Evolutionary conservation across 805 yeast species (phyloP).

Genomic region (Clavispora vitiphila): DNA sequence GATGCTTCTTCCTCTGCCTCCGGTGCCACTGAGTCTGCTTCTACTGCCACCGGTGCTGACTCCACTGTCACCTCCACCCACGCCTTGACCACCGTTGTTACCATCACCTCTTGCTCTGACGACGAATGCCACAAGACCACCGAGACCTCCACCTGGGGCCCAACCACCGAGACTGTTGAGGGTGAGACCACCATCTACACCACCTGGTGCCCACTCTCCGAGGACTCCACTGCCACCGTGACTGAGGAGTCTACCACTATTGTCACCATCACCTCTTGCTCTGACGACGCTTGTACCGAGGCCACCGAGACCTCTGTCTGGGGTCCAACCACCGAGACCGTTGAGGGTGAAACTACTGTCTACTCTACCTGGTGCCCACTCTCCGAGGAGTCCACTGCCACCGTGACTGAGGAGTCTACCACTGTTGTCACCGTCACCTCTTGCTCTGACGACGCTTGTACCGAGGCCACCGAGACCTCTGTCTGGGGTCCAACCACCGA

Average conservation of each 20-base stretch:
- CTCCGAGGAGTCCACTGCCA: conserved; percentile 1
- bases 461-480: conserved; percentile 17
- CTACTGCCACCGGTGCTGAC: conserved; percentile 11
- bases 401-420: conserved; percentile 11
- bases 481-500: conserved; percentile 32
- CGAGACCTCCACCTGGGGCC: conserved; percentile 31
- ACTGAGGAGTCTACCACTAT: conserved; percentile 18
- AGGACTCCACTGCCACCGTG: conserved; percentile 11
- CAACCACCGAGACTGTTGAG: conserved; percentile 18
- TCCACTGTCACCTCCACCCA: conserved; percentile 7
- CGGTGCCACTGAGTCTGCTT: neutral
- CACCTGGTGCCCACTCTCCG: conserved; percentile 34
- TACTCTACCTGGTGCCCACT: conserved; percentile 20
- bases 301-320: conserved; percentile 12
- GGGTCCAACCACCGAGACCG: conserved; percentile 5
- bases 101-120: conserved; percentile 31
- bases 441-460: conserved; percentile 31
- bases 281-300: conserved; percentile 8
- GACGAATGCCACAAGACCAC: conserved; percentile 23
- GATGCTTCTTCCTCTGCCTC: conserved; percentile 7
- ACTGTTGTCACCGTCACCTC: conserved; percentile 25
- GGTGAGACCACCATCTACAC: conserved; percentile 21
- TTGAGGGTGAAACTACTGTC: conserved; percentile 14
- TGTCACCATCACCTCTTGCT: conserved; percentile 19
- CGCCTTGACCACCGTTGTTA: conserved; percentile 17